Conservation (phyloP, 371 early-diverging fungal species). For the Nosema muscidifuracis region DNA sequence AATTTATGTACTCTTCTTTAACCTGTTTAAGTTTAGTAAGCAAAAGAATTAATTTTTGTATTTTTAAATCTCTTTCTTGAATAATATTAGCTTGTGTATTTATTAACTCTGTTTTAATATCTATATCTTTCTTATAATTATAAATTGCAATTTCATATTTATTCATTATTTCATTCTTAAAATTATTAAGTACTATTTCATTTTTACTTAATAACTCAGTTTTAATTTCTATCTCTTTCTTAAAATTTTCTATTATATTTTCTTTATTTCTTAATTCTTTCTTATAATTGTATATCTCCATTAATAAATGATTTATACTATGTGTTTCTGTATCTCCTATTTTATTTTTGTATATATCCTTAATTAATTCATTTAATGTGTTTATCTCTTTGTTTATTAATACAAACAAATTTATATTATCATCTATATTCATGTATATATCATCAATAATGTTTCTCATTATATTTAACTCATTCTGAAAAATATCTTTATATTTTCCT, state of each 20-base stretch:
- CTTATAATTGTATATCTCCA: conserved; percentile 1
- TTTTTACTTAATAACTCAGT: neutral
- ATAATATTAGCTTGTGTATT: neutral
- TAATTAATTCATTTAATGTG: neutral
- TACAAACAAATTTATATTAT: neutral
- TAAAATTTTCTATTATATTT: neutral
- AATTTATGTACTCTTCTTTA: neutral
- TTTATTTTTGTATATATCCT: neutral
- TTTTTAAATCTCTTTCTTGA: neutral
- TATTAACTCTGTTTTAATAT: no score
- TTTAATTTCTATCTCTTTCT: neutral
- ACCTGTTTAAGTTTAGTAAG: neutral
- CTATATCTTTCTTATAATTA: no score
- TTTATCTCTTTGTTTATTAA: neutral
- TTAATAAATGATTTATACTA: neutral
- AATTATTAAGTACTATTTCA: neutral
- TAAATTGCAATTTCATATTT: neutral
- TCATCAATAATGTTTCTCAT: neutral
- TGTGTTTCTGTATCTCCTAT: neutral
- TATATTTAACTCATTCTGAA: neutral
- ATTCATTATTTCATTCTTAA: neutral
- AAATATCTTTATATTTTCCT: neutral
- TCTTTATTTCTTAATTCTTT: neutral
- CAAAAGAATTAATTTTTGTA: neutral
- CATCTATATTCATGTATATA: neutral